Conservation (phyloP, 306 rosid species). For the Mimosa pudica region DNA sequence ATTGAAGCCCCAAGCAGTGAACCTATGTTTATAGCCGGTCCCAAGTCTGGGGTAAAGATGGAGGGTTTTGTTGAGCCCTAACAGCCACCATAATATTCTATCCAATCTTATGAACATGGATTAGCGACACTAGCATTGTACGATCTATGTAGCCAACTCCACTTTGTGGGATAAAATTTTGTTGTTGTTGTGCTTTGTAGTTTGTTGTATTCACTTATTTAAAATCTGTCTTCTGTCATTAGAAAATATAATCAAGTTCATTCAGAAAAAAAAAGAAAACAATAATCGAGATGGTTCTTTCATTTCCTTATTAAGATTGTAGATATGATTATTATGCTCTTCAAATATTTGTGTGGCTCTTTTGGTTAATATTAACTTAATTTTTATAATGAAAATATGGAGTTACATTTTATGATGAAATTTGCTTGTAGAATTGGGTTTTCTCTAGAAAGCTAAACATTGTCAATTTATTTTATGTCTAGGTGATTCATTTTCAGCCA, state of each 20-base stretch:
- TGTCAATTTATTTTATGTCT: conserved; percentile 43
- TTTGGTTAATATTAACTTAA: not conserved
- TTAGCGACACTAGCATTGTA: no score
- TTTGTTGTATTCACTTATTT: not conserved
- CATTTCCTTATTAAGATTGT: not conserved
- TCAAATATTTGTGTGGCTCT: not conserved
- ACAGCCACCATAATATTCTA: no score
- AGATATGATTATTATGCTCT: not conserved
- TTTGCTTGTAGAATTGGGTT: not conserved
- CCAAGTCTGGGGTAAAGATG: no score
- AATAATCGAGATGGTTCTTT: not conserved
- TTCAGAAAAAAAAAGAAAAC: not conserved
- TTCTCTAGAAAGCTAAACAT: conserved; percentile 7
- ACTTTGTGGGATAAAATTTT: not conserved
- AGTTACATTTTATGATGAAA: not conserved
- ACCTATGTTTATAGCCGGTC: no score
- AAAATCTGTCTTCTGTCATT: not conserved
- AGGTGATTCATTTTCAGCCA: conserved; percentile 91
- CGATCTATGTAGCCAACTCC: no score
- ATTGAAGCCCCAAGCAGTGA: not conserved
- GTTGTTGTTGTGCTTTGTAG: not conserved
- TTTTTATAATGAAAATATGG: not conserved
- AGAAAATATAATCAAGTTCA: no score
- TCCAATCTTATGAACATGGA: no score
- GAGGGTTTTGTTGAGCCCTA: no score